Conservation (phyloP, 2,329 filamentous ascomycete species). For the Aspergillus sp. region DNA sequence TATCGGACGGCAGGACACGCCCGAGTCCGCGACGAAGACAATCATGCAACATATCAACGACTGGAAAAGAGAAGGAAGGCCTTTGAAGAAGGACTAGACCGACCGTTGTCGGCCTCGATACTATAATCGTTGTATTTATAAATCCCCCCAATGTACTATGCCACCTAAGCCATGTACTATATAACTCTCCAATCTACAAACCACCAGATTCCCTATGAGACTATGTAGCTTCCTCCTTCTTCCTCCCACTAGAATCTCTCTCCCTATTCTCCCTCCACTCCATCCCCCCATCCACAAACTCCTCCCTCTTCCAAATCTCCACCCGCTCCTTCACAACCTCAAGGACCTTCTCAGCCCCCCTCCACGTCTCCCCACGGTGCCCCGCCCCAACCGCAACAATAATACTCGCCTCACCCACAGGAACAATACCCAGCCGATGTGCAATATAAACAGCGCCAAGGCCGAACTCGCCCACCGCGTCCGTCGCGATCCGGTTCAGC, state of each 20-base stretch:
- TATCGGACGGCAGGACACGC: constrained; percentile 89
- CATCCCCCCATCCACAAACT: constrained; percentile 70
- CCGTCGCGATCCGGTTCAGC: constrained; percentile 37
- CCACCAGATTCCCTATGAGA: not conserved
- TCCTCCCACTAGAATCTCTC: constrained; percentile 54
- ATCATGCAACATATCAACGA: constrained; percentile 84
- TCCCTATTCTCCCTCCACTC: constrained; percentile 89
- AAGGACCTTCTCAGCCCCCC: constrained; percentile 82
- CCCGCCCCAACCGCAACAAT: constrained; percentile 81
- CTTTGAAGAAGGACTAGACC: constrained; percentile 46
- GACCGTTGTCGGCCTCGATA: not conserved
- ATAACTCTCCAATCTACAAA: constrained; percentile 4
- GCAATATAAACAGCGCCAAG: constrained; percentile 75
- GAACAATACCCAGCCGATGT: constrained; percentile 81
- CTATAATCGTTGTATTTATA: constrained; percentile 21
- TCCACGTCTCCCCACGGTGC: constrained; percentile 83
- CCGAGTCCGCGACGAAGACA: constrained; percentile 77
- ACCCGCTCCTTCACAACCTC: constrained; percentile 81
- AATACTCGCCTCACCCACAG: constrained; percentile 91
- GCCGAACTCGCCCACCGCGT: constrained; percentile 56
- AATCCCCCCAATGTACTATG: constrained; percentile 22
- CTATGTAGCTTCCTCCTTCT: not conserved
- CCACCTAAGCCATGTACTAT: constrained; percentile 1
- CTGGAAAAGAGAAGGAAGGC: constrained; percentile 59
- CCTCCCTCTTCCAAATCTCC: constrained; percentile 96